Base-by-base conservation (phyloP, 129 eudicot species). In the Arctium minus region DNA sequence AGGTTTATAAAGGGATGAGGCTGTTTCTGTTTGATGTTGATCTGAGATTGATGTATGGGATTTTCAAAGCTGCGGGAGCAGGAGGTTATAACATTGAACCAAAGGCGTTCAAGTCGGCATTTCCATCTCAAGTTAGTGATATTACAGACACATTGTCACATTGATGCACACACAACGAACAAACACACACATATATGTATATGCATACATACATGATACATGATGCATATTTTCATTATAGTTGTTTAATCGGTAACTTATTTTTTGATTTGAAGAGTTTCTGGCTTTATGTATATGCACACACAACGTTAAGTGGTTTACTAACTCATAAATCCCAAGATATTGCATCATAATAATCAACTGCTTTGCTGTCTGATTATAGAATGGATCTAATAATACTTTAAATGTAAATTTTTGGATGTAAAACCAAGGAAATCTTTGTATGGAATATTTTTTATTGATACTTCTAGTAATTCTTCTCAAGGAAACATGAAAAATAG, bases 1-100 rank as follows among this genome's bases (percentile, higher is more conserved):
- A 96, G 88, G 86, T 96, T 42, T 96, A 91, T 85, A 91, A 82
- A 84, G 99, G 99, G 77, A 96, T 96, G 99, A 85, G 97, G 70
- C 86, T 96, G 18, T 96, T 96, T 91, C 76, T 96, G 79, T 96
- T 88, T 84, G 98, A 96, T 77, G 81, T 89, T 74, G 95, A 96
- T 77, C 80, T 89, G 78, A 90, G 87, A 82, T 81, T 96, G 91
- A 75, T 96, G 97, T 93, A 96, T 82, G 99, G 99, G 60, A 96
- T 96, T 70, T 96, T 91, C 71, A 96, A 93, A 88, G 99, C 99
- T 85, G 97, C 91, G 31, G 98, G 86, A 60, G 89, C 90, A 5
- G 99, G 99, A 42, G 97, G 98, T 83, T 93, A 88, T 80, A 90
- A 91, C 82, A 84, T 96, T 79, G 94, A 91, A 86, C 92, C 97